phyloP scores from a whole-genome alignment of 73 alveolate genomes.

The Loxodes magnus region DNA sequence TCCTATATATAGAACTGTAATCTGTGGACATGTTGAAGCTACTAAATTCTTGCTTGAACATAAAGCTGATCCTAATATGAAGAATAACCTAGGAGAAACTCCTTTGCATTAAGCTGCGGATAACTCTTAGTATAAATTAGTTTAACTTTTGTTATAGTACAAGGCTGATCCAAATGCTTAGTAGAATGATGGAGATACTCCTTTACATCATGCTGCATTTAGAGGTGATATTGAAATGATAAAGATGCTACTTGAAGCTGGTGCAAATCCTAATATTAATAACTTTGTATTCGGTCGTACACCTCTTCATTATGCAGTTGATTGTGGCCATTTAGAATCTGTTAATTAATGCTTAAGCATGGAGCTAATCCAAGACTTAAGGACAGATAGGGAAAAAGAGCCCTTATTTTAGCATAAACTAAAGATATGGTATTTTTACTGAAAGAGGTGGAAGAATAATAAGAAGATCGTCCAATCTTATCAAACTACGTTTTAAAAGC shows the following conservation, averaged over 20 bases:
- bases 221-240: constrained; percentile 20
- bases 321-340: not conserved
- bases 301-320: constrained; percentile 3
- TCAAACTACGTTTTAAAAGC: no score
- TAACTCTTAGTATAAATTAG: constrained; percentile 4
- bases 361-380: not conserved
- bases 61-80: constrained; percentile 51
- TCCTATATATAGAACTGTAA: constrained; percentile 51
- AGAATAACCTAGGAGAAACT: constrained; percentile 46
- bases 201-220: constrained; percentile 26
- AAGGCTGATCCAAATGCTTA: constrained; percentile 1
- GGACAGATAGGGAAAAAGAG: no score
- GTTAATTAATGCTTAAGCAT: not conserved
- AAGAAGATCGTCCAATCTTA: no score
- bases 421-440: no score
- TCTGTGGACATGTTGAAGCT: constrained; percentile 42
- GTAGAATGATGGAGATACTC: constrained; percentile 25
- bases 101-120: constrained; percentile 52
- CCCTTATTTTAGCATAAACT: no score
- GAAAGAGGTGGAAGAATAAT: no score
- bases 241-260: constrained; percentile 6
- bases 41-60: constrained; percentile 28
- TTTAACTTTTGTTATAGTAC: not conserved
- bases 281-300: not conserved
- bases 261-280: constrained; percentile 12